Evolutionary conservation across 2,329 filamentous ascomycete species (phyloP), one percentile per base, ranked within the genome.

Genomic region (Teratosphaeria viscida): DNA sequence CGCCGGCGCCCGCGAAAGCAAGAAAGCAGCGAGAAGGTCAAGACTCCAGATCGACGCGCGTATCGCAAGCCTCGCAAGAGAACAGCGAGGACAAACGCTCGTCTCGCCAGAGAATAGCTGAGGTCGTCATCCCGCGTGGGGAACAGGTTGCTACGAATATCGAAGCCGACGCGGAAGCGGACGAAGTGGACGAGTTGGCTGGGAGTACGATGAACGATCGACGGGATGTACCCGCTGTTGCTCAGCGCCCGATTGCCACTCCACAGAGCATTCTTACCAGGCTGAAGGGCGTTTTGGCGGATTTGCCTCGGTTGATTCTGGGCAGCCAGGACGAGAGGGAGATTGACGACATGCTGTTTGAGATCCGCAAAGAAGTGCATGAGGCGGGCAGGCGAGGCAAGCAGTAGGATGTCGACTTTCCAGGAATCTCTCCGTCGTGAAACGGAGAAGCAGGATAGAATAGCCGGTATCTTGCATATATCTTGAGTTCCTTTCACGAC

Each of bases 341-440:
- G 70, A 80, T 94, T 64, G 89, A 94, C 68, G 87, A 92, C 69
- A 76, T 90, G 66, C 79, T 94, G 70, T 89, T 92, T 77, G 87
- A 92, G 71, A 83, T 92, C 64, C 86, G 88, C 72, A 80, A 82
- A 63, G 85, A 88, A 71, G 79, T 92, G 57, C 88, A 88, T 71
- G 83, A 86, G 59, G 89, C 89, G 16, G 85, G 56, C 8, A 52
- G 60, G 47, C 56, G 62, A 19, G 57, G 52, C 43, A 23, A 49
- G n/a, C 43, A 49, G n/a, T 49, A 49, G 43, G 8, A n/a, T 10
- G 8, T 19, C 43, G 19, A 23, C 10, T 5, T 23, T 10, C 16
- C 43, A 49, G 43, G 43, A 23, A 32, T 32, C 23, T 7, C 5
- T 10, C 23, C 43, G 43, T 5, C 12, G 12, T 5, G 37, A 43